Percentiles rank a stretch among this genome's conserved stretches.
These are phyloP conservation scores for Diutina sp. DNA, from an alignment of 1,139 yeast species.

Conservation along the genomic window DNA sequence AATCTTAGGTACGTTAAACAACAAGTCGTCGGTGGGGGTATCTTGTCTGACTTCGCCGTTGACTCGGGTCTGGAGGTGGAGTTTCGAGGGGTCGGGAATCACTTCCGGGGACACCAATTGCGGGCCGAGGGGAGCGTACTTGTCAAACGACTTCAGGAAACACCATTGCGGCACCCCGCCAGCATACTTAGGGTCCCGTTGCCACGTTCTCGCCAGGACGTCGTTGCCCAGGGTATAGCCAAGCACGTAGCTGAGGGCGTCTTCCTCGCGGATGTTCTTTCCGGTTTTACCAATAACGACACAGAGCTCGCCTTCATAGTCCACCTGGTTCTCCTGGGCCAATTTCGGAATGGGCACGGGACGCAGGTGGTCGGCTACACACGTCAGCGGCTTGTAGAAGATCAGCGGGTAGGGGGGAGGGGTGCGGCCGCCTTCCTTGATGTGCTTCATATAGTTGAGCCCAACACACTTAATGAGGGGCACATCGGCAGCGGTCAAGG, in stretches of 20 bases:
- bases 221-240: constrained; percentile 46
- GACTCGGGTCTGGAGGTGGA: constrained; percentile 19
- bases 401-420: constrained; percentile 35
- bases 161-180: constrained; percentile 33
- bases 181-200: constrained; percentile 13
- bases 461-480: constrained; percentile 26
- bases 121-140: constrained; percentile 44
- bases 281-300: constrained; percentile 40
- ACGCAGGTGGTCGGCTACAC: constrained; percentile 24
- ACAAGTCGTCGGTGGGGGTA: constrained; percentile 33
- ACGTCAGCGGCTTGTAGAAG: constrained; percentile 32
- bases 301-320: constrained; percentile 43
- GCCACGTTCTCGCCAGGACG: constrained; percentile 43
- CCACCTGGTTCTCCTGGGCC: constrained; percentile 26
- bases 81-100: constrained; percentile 13
- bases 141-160: constrained; percentile 39
- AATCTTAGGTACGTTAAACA: constrained; percentile 31
- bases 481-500: constrained; percentile 20
- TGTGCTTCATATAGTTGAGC: constrained; percentile 21
- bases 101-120: constrained; percentile 27
- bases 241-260: constrained; percentile 33
- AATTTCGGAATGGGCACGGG: constrained; percentile 28
- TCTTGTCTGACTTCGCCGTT: constrained; percentile 34
- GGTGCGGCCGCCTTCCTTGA: constrained; percentile 15
- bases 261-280: constrained; percentile 23